Evolutionary conservation across 768 basidiomycete genomes (phyloP).

Genomic region (Mycena floridula): DNA sequence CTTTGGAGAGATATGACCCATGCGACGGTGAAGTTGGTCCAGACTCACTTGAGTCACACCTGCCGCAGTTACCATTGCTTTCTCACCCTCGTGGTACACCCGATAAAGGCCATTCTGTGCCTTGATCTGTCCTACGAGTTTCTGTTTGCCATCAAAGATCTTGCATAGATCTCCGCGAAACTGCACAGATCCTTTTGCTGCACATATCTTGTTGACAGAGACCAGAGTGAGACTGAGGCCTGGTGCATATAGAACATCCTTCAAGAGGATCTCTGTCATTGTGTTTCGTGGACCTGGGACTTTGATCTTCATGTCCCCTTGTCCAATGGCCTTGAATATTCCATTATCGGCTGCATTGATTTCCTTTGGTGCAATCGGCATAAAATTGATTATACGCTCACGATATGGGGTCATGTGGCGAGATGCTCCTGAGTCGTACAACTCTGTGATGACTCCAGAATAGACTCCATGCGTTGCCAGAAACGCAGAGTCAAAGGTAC

Average conservation of each 20-base stretch:
- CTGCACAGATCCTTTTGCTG: conserved; percentile 4
- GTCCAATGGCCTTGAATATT: conserved; percentile 3
- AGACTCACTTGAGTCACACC: conserved; percentile 7
- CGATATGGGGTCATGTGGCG: background rate
- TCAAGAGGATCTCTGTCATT: conserved; percentile 3
- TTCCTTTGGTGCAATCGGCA: background rate
- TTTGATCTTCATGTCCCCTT: conserved; percentile 4
- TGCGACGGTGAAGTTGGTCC: conserved; percentile 18
- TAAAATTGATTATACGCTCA: background rate
- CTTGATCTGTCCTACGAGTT: conserved; percentile 16
- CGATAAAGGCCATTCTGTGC: conserved; percentile 14
- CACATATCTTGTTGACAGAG: conserved; percentile 13
- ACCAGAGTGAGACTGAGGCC: conserved; percentile 14
- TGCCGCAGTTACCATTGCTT: conserved; percentile 2
- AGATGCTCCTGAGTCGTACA: background rate
- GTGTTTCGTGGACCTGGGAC: conserved; percentile 2
- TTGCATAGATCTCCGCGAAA: conserved; percentile 20
- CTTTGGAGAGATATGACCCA: conserved; percentile 24
- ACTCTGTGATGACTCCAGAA: background rate
- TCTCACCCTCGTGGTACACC: background rate
- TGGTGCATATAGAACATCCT: conserved; percentile 13
- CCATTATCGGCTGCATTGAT: background rate
- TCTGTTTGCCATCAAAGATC: conserved; percentile 13
- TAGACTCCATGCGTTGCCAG: background rate
- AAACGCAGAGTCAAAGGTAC: background rate